Evolutionary conservation across 2,329 filamentous ascomycete species (phyloP), one percentile per base, ranked within the genome.

Genomic region (Paecilomyces sp.): DNA sequence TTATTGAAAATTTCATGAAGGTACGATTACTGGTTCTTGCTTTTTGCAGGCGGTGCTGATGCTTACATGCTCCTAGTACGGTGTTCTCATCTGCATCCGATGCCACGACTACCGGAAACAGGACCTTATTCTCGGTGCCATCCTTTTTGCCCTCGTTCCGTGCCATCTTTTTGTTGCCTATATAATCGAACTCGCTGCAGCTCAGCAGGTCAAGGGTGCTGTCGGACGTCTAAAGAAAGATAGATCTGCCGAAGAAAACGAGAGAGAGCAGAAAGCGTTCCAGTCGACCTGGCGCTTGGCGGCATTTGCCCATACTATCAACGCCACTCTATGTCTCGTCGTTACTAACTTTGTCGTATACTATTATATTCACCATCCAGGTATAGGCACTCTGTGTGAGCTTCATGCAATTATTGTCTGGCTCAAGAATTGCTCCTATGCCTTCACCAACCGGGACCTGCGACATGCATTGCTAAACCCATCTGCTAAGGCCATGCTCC

Each of bases 1-100:
- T 97, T 79, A 92, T 99, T 70, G 94, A 97, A 76, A 99, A 99
- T 72, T 91, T 93, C 66, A 90, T 93, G 80, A 97, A 97, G 83
- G 90, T 91, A 72, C 25, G 25, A 62, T 67, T 57, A 11, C 25
- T 15, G 24, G 31, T 41, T 3, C 54, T 54, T 54, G n/a, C 24
- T 7, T 34, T 34, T 56, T 54, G 4, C 55, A 25, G 12, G 52
- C 58, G 9, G 15, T 41, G 54, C 54, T 60, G 13, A 18, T 41
- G 53, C 55, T 50, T n/a, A 58, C 30, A 57, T 64, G 61, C 24
- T 57, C 57, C 53, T 72, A 93, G 90, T 99, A 99, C 72, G 94
- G 94, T 58, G 91, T 97, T 60, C 81, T 97, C 60, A 95, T 99
- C 65, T 97, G 93, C 71, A 80, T 99, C 61, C 86, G 85, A 65